phyloP scores from a whole-genome alignment of 2,329 filamentous ascomycete species.

The Epichloe elymi region DNA sequence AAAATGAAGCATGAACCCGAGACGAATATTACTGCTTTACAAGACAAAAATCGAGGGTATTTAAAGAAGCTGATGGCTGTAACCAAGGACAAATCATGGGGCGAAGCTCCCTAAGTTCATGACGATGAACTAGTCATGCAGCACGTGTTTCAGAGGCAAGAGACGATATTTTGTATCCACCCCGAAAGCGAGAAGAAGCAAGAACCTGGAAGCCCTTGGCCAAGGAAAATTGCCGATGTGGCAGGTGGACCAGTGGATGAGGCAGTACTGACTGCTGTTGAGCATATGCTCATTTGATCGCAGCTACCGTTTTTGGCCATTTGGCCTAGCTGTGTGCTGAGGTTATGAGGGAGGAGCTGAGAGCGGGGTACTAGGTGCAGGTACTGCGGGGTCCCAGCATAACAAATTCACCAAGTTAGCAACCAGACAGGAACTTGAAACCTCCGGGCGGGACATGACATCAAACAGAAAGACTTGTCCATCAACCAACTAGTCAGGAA shows the following conservation, averaged over 20 bases:
- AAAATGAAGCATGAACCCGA: background rate
- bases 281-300: too few relatives aligned
- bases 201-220: too few relatives aligned
- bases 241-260: background rate
- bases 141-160: background rate
- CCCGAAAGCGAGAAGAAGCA: too few relatives aligned
- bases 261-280: too few relatives aligned
- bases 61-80: background rate
- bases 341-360: background rate
- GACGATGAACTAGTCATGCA: background rate
- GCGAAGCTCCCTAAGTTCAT: background rate
- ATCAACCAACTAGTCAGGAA: too few relatives aligned
- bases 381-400: background rate
- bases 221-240: background rate
- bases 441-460: too few relatives aligned
- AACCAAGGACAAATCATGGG: background rate
- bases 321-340: too few relatives aligned
- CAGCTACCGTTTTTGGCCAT: too few relatives aligned
- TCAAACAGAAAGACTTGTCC: too few relatives aligned
- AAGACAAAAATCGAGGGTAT: background rate
- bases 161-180: background rate
- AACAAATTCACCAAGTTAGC: too few relatives aligned
- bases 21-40: background rate
- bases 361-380: background rate
- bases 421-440: too few relatives aligned